phyloP scores from a whole-genome alignment of 495 filamentous ascomycete genomes.

The Hyaloscypha hepaticicola region DNA sequence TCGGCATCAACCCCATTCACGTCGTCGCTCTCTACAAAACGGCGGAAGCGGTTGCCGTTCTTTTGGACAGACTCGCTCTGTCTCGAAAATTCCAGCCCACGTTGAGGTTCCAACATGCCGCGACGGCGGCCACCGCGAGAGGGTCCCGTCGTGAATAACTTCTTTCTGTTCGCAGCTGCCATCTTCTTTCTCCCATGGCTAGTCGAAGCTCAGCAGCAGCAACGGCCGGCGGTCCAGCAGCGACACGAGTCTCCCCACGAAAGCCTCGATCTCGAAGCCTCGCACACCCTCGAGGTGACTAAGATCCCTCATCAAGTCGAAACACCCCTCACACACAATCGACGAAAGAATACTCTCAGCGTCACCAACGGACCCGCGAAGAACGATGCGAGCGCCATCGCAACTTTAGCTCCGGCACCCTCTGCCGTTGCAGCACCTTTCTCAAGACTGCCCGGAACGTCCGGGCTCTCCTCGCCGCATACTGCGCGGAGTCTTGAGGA shows the following conservation, averaged over 20 bases:
- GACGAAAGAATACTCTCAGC: slow-evolving; percentile 30
- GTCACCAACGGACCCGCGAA: slow-evolving; percentile 34
- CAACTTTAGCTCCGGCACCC: slow-evolving; percentile 88
- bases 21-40: background rate
- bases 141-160: slow-evolving; percentile 44
- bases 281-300: slow-evolving; percentile 30
- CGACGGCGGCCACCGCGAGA: slow-evolving; percentile 54
- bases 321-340: slow-evolving; percentile 28
- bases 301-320: slow-evolving; percentile 33
- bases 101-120: slow-evolving; percentile 52
- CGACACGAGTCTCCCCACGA: slow-evolving; percentile 36
- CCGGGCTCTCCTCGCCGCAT: slow-evolving; percentile 76
- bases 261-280: slow-evolving; percentile 27
- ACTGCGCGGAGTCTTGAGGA: slow-evolving; percentile 94
- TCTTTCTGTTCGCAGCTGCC: slow-evolving; percentile 42
- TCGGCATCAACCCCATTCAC: background rate
- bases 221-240: slow-evolving; percentile 36
- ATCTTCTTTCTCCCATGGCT: slow-evolving; percentile 53
- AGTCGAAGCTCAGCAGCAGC: slow-evolving; percentile 61
- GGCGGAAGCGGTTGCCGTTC: background rate
- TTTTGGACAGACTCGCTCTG: slow-evolving; percentile 19
- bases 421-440: slow-evolving; percentile 78
- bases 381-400: slow-evolving; percentile 83
- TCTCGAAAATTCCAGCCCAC: slow-evolving; percentile 24
- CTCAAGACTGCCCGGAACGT: slow-evolving; percentile 64